Evolutionary conservation across 306 rosid species (phyloP).

Genomic region (Spatholobus suberectus): DNA sequence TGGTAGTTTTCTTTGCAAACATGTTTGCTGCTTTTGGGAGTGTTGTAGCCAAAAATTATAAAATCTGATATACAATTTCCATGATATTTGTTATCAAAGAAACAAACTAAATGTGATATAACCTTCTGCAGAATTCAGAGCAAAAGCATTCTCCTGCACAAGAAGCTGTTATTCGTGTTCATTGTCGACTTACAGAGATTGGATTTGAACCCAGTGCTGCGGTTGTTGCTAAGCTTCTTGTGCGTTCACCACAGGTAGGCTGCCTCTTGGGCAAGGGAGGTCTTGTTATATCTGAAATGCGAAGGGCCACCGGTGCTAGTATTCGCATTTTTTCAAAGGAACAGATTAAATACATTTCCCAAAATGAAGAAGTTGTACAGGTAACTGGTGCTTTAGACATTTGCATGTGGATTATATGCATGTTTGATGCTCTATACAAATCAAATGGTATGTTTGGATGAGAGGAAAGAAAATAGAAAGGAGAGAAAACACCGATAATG

Average conservation of each 20-base stretch:
- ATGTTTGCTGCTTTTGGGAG: constrained; percentile 30
- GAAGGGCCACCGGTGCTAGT: constrained; percentile 82
- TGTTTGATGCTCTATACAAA: constrained; percentile 6
- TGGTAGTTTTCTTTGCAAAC: constrained; percentile 33
- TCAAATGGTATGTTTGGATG: not conserved
- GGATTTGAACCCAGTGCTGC: constrained; percentile 81
- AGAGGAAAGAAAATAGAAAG: not conserved
- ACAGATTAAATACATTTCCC: constrained; percentile 64
- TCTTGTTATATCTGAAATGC: constrained; percentile 76
- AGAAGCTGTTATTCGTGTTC: constrained; percentile 88
- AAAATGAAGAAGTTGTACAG: constrained; percentile 84
- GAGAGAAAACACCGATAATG: not conserved
- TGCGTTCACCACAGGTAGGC: constrained; percentile 78
- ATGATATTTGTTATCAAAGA: constrained; percentile 28
- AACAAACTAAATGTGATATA: constrained; percentile 33
- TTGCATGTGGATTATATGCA: not conserved
- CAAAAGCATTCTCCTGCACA: constrained; percentile 84
- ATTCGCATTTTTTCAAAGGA: constrained; percentile 84
- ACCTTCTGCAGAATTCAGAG: constrained; percentile 67
- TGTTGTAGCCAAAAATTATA: constrained; percentile 5
- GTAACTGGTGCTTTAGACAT: constrained; percentile 46
- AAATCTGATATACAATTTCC: constrained; percentile 2
- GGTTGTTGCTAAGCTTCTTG: constrained; percentile 83
- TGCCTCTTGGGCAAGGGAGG: constrained; percentile 91
- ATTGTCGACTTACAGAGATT: constrained; percentile 76